Percentiles rank a stretch among this genome's conserved stretches.
Conservation (phyloP, 2,329 filamentous ascomycete species). For the Diplodia intermedia region DNA sequence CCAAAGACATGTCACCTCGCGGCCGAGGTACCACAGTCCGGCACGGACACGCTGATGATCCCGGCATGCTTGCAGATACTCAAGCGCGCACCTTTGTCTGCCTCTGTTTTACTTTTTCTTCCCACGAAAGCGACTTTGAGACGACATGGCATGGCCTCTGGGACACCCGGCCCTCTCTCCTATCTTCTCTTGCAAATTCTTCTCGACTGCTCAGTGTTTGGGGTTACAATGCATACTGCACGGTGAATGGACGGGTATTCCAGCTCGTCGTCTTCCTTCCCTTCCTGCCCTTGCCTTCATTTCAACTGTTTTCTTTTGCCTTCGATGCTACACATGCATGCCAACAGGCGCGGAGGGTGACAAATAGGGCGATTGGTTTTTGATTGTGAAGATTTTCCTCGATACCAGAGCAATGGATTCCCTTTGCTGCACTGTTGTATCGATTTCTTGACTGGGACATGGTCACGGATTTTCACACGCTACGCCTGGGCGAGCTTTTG, state of each 20-base stretch:
- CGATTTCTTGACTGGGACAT: neutral
- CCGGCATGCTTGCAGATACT: conserved; percentile 7
- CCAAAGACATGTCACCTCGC: conserved; percentile 21
- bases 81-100: conserved; percentile 7
- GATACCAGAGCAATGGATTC: too few species aligned
- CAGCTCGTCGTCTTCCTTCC: neutral
- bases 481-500: neutral
- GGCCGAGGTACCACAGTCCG: conserved; percentile 12
- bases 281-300: too few species aligned
- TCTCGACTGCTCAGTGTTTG: too few species aligned
- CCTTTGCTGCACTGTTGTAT: too few species aligned
- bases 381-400: too few species aligned
- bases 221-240: too few species aligned
- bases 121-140: conserved; percentile 12
- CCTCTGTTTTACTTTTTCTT: neutral
- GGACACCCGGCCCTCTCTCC: too few species aligned
- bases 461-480: neutral
- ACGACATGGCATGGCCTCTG: neutral
- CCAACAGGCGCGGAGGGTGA: neutral
- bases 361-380: neutral
- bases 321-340: neutral
- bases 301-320: neutral
- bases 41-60: neutral
- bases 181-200: too few species aligned
- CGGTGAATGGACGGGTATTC: neutral